These are phyloP conservation scores for Euphrasia arctica DNA, from an alignment of 305 asterid species.

Conservation along the genomic window DNA sequence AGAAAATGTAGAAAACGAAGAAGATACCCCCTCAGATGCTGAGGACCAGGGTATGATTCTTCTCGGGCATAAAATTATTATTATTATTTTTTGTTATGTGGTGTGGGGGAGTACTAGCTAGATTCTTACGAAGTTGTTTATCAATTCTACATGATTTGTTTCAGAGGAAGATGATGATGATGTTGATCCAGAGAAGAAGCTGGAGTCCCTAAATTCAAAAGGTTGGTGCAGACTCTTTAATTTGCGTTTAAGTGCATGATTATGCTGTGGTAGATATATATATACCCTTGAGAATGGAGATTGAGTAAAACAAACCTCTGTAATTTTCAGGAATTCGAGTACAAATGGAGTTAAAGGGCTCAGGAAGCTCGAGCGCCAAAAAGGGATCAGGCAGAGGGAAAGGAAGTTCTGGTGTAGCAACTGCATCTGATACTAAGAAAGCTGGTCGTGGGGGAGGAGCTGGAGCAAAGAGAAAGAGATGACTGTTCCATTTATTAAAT, in stretches of 20 bases:
- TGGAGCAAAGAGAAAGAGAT: slow-evolving; percentile 80
- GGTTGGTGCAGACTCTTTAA: slow-evolving; percentile 45
- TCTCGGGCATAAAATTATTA: slow-evolving; percentile 10
- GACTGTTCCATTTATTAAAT: slow-evolving; percentile 17
- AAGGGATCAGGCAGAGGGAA: slow-evolving; percentile 58
- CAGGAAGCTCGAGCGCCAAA: slow-evolving; percentile 53
- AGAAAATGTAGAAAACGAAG: slow-evolving; percentile 67
- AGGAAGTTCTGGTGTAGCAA: slow-evolving; percentile 42
- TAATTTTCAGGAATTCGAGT: slow-evolving; percentile 58
- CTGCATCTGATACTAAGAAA: slow-evolving; percentile 37
- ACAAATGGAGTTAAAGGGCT: slow-evolving; percentile 68
- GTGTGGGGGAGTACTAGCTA: no score
- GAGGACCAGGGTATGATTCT: slow-evolving; percentile 68
- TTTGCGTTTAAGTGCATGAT: not conserved
- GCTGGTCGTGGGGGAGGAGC: slow-evolving; percentile 36
- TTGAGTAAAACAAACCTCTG: not conserved
- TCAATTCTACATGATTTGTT: slow-evolving; percentile 23
- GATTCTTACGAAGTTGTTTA: slow-evolving; percentile 12
- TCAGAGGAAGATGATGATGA: slow-evolving; percentile 50
- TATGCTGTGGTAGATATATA: not conserved
- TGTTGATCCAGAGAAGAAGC: slow-evolving; percentile 53
- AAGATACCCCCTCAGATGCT: slow-evolving; percentile 59
- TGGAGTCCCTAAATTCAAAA: slow-evolving; percentile 60
- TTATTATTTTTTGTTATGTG: not conserved
- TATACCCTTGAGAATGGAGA: no score